A percentile compares a stretch with the other conserved stretches of the same genome.
These are phyloP conservation scores for Sclerotinia spermophila DNA, from an alignment of 2,329 filamentous ascomycete species.

Conservation along the genomic window DNA sequence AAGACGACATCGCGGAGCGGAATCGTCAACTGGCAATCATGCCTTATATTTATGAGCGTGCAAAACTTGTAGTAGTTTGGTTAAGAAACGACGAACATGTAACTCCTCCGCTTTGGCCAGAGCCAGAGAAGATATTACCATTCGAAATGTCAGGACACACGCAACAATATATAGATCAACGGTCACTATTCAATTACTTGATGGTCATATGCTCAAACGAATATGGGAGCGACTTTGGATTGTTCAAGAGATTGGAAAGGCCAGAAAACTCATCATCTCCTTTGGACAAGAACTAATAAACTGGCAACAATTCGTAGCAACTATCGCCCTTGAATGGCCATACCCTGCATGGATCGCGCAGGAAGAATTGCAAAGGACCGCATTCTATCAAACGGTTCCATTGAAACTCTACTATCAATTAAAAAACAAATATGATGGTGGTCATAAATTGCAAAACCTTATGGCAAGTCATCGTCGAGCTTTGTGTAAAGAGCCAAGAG, in stretches of 20 bases:
- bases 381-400: slow-evolving; percentile 17
- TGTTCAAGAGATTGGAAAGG: slow-evolving; percentile 35
- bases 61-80: slow-evolving; percentile 20
- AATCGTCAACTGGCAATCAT: slow-evolving; percentile 22
- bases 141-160: background rate
- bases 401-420: slow-evolving; percentile 26
- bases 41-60: slow-evolving; percentile 19
- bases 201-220: slow-evolving; percentile 21
- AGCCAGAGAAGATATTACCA: background rate
- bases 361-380: background rate
- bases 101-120: background rate
- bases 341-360: background rate
- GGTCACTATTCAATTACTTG: background rate
- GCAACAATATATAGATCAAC: background rate
- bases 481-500: slow-evolving; percentile 33
- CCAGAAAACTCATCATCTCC: slow-evolving; percentile 29
- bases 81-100: background rate
- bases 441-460: slow-evolving; percentile 26
- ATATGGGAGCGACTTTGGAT: slow-evolving; percentile 32
- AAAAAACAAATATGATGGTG: slow-evolving; percentile 18
- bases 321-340: background rate
- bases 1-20: slow-evolving; percentile 18
- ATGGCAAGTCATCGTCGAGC: slow-evolving; percentile 30
- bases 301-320: slow-evolving; percentile 15
- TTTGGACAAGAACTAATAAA: slow-evolving; percentile 24